These are phyloP conservation scores for Leccinum disarticulatum DNA, from an alignment of 768 basidiomycete species.

Conservation along the genomic window DNA sequence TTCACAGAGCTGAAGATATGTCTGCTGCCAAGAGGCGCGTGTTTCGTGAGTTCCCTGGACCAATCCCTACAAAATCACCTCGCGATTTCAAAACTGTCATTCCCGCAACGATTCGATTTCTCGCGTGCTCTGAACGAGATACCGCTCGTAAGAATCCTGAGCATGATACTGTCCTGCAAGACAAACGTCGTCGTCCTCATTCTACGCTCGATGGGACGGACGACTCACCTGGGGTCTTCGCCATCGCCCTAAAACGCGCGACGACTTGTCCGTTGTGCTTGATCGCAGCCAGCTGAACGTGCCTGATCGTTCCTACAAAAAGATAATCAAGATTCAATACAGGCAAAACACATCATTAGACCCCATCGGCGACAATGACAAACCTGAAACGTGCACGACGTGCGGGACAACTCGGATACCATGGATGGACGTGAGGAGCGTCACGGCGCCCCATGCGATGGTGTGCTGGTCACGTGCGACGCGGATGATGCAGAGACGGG, in stretches of 20 bases:
- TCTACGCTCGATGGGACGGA: neutral
- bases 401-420: conserved; percentile 61
- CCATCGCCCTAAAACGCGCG: conserved; percentile 58
- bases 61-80: no score
- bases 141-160: conserved; percentile 59
- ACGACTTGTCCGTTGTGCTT: conserved; percentile 70
- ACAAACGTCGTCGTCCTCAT: neutral
- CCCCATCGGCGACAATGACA: conserved; percentile 19
- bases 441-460: conserved; percentile 80
- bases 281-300: conserved; percentile 79
- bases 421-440: conserved; percentile 53
- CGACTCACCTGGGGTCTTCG: conserved; percentile 51
- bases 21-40: no score
- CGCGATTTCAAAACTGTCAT: conserved; percentile 23
- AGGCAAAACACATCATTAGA: neutral
- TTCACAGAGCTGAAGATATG: no score
- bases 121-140: conserved; percentile 45
- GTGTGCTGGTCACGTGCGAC: conserved; percentile 80
- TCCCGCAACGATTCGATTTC: conserved; percentile 72
- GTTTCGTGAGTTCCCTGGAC: no score
- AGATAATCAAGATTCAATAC: no score
- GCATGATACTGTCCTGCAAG: conserved; percentile 44
- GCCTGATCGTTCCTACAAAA: conserved; percentile 77
- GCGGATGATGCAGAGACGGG: conserved; percentile 82
- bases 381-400: conserved; percentile 81